Base-by-base conservation (phyloP, 2,329 filamentous ascomycete genomes). In the Fusarium multiceps region DNA sequence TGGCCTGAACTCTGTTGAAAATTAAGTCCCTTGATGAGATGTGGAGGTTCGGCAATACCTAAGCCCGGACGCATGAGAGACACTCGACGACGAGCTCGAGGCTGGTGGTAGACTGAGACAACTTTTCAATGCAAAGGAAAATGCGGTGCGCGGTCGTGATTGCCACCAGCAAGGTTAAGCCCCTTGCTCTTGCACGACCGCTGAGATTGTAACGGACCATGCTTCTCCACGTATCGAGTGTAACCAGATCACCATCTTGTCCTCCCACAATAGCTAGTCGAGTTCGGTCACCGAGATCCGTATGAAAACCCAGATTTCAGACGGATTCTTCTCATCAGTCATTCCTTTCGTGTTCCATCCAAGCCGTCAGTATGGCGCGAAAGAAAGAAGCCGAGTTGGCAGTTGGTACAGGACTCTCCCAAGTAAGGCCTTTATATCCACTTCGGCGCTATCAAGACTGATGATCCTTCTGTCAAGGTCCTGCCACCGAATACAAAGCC, bases 401-500 rank as follows among this genome's bases (percentile, higher is more conserved):
- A 37, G 9, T n/a, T 11, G 32, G 32, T 11, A 37, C 32, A 11
- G 32, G 16, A n/a, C 16, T 37, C 16, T 18, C 16, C 32, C 32
- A 11, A n/a, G 12, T 28, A 28, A 28, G 12, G 28, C 3, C 28
- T 28, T 28, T 3, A 6, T 13, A 28, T 13, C 28, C 28, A 3
- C 13, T 6, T 28, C 12, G 28, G 11, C 11, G 12, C 28, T 28
- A 28, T 28, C 28, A 28, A 28, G 28, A 28, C 11, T 28, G 6
- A 28, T 28, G 28, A 13, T 13, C 2, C 28, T 28, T 28, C 28
- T 28, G 11, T 6, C 28, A 28, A 28, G 28, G 74, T 84, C 11
- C 74, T 85, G 6, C 83, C 83, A n/a, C 59, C 79, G 25, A 76
- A 81, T 51, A 68, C 76, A 30, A 77, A 75, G 30, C 77, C 77